Conservation (phyloP, 2,329 filamentous ascomycete genomes). For the Emericellopsis cladophorae region DNA sequence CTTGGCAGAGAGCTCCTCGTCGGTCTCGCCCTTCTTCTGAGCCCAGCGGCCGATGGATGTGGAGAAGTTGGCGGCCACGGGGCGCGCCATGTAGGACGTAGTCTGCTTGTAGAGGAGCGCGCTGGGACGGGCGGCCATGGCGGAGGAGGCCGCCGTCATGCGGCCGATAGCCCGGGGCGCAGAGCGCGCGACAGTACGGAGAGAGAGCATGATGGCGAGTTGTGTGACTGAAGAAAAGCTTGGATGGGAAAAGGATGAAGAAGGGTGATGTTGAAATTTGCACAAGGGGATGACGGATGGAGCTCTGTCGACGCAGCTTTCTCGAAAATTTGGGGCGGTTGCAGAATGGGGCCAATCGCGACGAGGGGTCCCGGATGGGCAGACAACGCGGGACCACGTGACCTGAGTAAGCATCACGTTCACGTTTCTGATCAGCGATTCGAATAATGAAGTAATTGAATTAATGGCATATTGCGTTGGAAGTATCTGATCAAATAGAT, state of each 20-base stretch:
- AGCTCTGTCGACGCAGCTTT: background rate
- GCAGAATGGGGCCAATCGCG: no score
- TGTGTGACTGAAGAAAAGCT: background rate
- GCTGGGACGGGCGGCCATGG: conserved; percentile 31
- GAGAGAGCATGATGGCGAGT: conserved; percentile 50
- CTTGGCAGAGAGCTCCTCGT: conserved; percentile 76
- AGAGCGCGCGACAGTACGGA: conserved; percentile 52
- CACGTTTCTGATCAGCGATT: no score
- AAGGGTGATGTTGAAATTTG: background rate
- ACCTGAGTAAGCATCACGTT: no score
- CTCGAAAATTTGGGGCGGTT: background rate
- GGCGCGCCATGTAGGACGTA: conserved; percentile 14
- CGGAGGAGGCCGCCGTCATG: conserved; percentile 35
- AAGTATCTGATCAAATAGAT: background rate
- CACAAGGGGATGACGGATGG: background rate
- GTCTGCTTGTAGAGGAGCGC: conserved; percentile 15
- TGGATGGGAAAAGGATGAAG: background rate
- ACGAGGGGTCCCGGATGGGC: no score
- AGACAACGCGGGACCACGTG: no score
- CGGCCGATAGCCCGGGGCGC: conserved; percentile 52
- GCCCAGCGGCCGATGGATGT: conserved; percentile 26
- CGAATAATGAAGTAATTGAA: no score
- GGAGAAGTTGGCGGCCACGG: conserved; percentile 39
- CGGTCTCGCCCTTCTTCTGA: conserved; percentile 35
- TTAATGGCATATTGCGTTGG: background rate